Evolutionary conservation across 108 stramenopile species (phyloP), one percentile per base, ranked within the genome.

Genomic region (Discostella pseudostelligera): DNA sequence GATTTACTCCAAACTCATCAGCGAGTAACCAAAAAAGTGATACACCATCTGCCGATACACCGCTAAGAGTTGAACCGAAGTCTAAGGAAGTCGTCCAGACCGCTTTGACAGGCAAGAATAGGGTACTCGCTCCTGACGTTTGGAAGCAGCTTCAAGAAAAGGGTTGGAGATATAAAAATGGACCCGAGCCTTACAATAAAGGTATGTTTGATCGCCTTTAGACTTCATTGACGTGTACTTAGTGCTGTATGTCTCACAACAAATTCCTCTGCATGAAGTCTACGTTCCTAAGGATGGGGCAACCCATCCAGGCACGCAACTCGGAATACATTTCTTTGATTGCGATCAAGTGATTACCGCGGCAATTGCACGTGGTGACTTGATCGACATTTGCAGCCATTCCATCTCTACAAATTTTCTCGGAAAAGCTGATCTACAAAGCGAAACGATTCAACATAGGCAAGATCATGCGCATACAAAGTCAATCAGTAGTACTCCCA

Each of bases 281-380:
- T 76, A 76, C 56, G 66, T 76, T 35, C 74, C 74, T n/a, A 67
- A 62, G 50, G 74, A 76, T 22, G 74, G 66, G 6, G 65, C 74
- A 26, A 63, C 67, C 4, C 74, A 76, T 42, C 13, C 62, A 21
- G 74, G 74, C 17, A 58, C 62, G 29, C 43, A 55, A 26, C 47
- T 68, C n/a, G 74, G 74, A 14, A 68, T 76, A n/a, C 74, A 76
- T 44, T 76, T 76, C 42, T 76, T 63, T 35, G 42, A 57, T 36
- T 20, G 26, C 39, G 62, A 76, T 22, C 44, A 68, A 48, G 74
- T 76, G 47, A 37, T 68, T 7, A 26, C 51, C 36, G 74, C 26
- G 58, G 74, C 74, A 5, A 59, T 59, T 21, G 47, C 35, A 46
- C 59, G 73, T 3, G 73, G 73, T 37, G 58, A 70, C 60, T 37